These are phyloP conservation scores for Teunomyces aglyptinius DNA, from an alignment of 805 yeast species.

Conservation along the genomic window DNA sequence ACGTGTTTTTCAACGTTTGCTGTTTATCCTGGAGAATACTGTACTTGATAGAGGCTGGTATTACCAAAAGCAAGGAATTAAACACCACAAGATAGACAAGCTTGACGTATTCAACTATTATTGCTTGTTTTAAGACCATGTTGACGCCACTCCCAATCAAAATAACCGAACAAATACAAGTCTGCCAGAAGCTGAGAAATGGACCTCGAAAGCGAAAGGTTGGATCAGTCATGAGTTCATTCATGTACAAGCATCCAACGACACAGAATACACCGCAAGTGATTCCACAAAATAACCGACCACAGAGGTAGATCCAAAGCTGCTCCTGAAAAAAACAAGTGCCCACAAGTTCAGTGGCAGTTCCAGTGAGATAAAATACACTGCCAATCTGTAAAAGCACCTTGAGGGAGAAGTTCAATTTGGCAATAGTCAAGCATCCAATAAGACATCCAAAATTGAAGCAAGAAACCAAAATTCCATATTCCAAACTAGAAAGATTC, in stretches of 20 bases:
- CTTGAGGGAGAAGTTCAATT: conserved; percentile 13
- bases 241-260: conserved; percentile 22
- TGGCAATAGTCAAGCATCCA: conserved; percentile 17
- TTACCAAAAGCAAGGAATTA: conserved; percentile 4
- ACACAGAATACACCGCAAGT: conserved; percentile 24
- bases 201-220: conserved; percentile 11
- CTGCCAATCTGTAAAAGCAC: conserved; percentile 10
- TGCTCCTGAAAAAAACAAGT: not conserved
- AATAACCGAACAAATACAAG: conserved; percentile 22
- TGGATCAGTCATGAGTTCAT: conserved; percentile 14
- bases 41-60: conserved; percentile 11
- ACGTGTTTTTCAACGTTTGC: not conserved
- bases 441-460: conserved; percentile 24
- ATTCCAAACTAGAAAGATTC: conserved; percentile 9
- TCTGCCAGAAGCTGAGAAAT: conserved; percentile 22
- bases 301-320: conserved; percentile 14
- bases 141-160: conserved; percentile 18
- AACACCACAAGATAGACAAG: conserved; percentile 6
- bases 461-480: conserved; percentile 20
- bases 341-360: conserved; percentile 13
- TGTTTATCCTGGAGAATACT: not conserved
- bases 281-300: conserved; percentile 21
- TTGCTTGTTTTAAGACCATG: not conserved
- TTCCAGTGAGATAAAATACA: conserved; percentile 18
- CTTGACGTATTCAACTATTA: conserved; percentile 4